Conservation (phyloP, 148 eudicot genomes). For the Chenopodium quinoa region DNA sequence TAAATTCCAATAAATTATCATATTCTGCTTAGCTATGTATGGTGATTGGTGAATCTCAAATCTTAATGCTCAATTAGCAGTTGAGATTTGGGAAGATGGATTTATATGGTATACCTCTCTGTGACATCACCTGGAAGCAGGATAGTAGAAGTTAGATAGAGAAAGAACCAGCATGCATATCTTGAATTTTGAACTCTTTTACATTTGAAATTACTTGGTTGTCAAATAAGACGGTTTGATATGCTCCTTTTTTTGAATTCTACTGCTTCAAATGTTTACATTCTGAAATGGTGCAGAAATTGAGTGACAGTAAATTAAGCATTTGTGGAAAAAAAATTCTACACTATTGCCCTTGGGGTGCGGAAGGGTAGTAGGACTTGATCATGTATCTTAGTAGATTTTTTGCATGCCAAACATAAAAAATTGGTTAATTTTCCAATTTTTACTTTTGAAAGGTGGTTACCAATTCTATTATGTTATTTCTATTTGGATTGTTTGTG, state of each 20-base stretch:
- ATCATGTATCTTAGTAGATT: neutral
- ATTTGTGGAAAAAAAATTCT: neutral
- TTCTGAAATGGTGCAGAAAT: neutral
- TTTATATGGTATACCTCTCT: too few relatives aligned
- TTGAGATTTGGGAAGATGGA: too few relatives aligned
- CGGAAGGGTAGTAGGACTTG: too few relatives aligned
- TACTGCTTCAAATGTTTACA: neutral
- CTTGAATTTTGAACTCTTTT: too few relatives aligned
- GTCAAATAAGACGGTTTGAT: neutral
- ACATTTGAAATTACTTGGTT: neutral
- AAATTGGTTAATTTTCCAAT: neutral
- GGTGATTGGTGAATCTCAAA: neutral
- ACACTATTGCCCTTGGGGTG: neutral
- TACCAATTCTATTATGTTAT: neutral
- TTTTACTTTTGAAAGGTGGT: neutral
- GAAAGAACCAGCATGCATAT: too few relatives aligned
- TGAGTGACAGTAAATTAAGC: neutral
- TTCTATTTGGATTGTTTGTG: neutral
- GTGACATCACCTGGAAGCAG: too few relatives aligned
- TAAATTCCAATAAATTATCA: too few relatives aligned
- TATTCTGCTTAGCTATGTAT: neutral
- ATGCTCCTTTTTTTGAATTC: neutral
- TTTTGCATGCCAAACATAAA: slow-evolving; percentile 6
- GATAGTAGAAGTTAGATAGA: too few relatives aligned
- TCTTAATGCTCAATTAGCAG: neutral